These are phyloP conservation scores for Kandelia obovata DNA, from an alignment of 345 rosid species.

Conservation along the genomic window DNA sequence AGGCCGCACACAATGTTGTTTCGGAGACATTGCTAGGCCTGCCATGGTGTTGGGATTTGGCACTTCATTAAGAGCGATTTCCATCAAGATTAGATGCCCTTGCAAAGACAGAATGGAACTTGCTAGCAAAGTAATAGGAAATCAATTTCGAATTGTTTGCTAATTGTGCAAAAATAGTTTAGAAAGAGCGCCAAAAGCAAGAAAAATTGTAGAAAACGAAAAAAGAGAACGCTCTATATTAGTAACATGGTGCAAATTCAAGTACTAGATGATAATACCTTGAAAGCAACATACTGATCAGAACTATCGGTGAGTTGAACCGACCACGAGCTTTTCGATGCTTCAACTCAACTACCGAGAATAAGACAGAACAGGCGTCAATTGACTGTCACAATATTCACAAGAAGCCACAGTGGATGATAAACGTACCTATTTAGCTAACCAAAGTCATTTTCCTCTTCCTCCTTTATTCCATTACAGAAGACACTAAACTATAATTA, in stretches of 20 bases:
- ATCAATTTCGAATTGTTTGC: background rate
- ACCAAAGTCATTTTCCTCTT: too few species aligned
- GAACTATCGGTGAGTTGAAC: conserved; percentile 40
- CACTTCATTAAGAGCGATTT: background rate
- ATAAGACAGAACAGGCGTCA: background rate
- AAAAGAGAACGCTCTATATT: background rate
- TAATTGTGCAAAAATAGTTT: background rate
- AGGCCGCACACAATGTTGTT: conserved; percentile 50
- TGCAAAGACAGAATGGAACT: too few species aligned
- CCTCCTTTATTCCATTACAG: too few species aligned
- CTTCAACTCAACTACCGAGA: conserved; percentile 46
- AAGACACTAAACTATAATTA: too few species aligned
- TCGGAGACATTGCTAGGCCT: conserved; percentile 59
- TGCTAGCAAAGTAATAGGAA: background rate
- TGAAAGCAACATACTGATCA: conserved; percentile 59
- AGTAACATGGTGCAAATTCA: background rate
- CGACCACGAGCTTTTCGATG: conserved; percentile 41
- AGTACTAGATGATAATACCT: conserved; percentile 24
- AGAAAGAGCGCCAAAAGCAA: background rate
- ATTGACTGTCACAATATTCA: background rate
- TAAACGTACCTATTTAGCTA: background rate
- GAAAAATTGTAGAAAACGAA: background rate
- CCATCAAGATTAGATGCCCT: too few species aligned
- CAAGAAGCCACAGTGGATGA: background rate
- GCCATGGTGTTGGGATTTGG: background rate